Conservation (phyloP, 2,329 filamentous ascomycete species). For the Aotearoamyces nothofagi region DNA sequence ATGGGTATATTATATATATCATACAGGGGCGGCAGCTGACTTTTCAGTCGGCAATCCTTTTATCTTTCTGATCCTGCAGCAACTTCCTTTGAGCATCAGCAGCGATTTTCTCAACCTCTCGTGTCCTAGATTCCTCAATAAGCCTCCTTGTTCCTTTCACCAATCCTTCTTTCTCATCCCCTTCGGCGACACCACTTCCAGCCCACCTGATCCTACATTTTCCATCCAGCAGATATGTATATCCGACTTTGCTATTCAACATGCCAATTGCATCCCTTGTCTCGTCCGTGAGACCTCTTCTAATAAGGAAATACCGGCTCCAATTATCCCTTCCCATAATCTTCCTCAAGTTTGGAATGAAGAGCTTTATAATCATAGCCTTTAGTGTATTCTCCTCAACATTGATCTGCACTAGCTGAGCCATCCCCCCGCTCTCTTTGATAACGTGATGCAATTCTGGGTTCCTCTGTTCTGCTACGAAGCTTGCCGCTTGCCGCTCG, state of each 20-base stretch:
- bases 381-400: conserved; percentile 68
- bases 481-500: conserved; percentile 61
- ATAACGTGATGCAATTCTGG: conserved; percentile 52
- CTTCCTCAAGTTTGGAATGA: conserved; percentile 35
- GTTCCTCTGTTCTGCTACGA: conserved; percentile 50
- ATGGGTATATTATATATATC: conserved; percentile 16
- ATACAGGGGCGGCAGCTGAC: conserved; percentile 6
- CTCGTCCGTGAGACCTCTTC: conserved; percentile 40
- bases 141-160: conserved; percentile 48
- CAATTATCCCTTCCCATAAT: conserved; percentile 35
- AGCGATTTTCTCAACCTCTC: conserved; percentile 17
- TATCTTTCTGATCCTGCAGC: not conserved
- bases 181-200: conserved; percentile 56
- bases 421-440: conserved; percentile 31
- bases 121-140: conserved; percentile 33
- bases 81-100: conserved; percentile 3
- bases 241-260: conserved; percentile 80
- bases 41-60: not conserved
- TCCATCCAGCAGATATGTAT: conserved; percentile 72
- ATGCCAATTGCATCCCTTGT: conserved; percentile 50
- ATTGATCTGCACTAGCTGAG: conserved; percentile 77
- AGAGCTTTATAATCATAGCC: conserved; percentile 40
- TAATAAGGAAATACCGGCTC: conserved; percentile 46
- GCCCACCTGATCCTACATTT: conserved; percentile 90
- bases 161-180: conserved; percentile 51